Evolutionary conservation across 2,329 filamentous ascomycete genomes (phyloP).

Genomic region (Claviceps pusilla): DNA sequence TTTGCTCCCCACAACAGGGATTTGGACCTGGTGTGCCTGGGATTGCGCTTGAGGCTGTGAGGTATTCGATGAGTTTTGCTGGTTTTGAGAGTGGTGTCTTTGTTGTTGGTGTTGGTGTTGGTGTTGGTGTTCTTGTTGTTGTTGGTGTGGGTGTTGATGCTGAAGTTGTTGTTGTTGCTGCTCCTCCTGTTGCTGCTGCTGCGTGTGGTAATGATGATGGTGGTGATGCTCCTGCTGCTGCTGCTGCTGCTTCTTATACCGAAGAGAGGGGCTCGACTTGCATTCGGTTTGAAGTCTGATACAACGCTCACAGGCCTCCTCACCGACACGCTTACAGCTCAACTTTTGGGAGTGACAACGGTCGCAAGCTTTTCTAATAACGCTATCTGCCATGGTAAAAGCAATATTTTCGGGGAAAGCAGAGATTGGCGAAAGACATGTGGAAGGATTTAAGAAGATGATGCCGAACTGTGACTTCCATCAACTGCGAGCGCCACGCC

Average conservation of each 20-base stretch:
- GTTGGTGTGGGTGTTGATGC: too few species aligned
- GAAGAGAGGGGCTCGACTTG: slow-evolving; percentile 28
- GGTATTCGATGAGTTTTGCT: slow-evolving; percentile 1
- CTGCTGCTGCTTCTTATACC: slow-evolving; percentile 23
- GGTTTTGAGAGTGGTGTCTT: slow-evolving; percentile 6
- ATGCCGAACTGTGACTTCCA: slow-evolving; percentile 9
- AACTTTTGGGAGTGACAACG: slow-evolving; percentile 32
- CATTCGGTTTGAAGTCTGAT: slow-evolving; percentile 25
- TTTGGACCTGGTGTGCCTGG: slow-evolving; percentile 1
- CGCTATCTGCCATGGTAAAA: slow-evolving; percentile 22
- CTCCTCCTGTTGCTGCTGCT: slow-evolving; percentile 20
- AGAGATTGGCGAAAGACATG: slow-evolving; percentile 14
- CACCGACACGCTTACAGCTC: slow-evolving; percentile 27
- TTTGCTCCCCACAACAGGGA: slow-evolving; percentile 1
- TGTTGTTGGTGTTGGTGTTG: slow-evolving; percentile 5
- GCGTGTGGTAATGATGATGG: slow-evolving; percentile 1
- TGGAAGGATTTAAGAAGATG: slow-evolving; percentile 15
- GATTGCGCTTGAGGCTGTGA: slow-evolving; percentile 2
- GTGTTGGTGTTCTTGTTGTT: not conserved
- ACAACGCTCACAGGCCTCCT: slow-evolving; percentile 28
- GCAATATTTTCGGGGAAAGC: slow-evolving; percentile 12
- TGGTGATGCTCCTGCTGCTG: slow-evolving; percentile 13
- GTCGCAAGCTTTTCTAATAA: slow-evolving; percentile 30
- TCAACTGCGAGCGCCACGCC: slow-evolving; percentile 4
- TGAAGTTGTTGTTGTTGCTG: not conserved